phyloP scores from a whole-genome alignment of 371 early-diverging fungal genomes.

The Circinella umbellata region DNA sequence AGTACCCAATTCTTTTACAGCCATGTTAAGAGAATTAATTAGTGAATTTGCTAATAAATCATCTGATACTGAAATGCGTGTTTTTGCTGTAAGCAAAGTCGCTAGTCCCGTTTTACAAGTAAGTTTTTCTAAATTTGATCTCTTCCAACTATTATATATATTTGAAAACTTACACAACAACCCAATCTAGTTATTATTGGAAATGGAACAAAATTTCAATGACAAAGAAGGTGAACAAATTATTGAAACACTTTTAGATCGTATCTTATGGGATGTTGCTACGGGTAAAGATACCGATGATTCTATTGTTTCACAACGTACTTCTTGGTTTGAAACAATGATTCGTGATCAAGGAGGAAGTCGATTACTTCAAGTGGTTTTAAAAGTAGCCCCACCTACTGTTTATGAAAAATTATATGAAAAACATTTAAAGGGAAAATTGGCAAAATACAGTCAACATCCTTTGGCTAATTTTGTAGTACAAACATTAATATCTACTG shows the following conservation, averaged over 20 bases:
- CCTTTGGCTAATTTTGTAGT: slow-evolving; percentile 85
- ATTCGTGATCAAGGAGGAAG: slow-evolving; percentile 69
- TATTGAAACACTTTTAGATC: slow-evolving; percentile 63
- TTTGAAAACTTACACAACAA: background rate
- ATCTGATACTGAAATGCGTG: slow-evolving; percentile 62
- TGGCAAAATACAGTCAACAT: slow-evolving; percentile 69
- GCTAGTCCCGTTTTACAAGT: slow-evolving; percentile 83
- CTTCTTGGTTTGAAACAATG: slow-evolving; percentile 63
- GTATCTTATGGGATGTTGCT: slow-evolving; percentile 67
- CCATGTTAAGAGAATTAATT: slow-evolving; percentile 61
- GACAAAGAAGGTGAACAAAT: slow-evolving; percentile 51
- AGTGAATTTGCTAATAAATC: slow-evolving; percentile 57
- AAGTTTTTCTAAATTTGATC: too few relatives aligned
- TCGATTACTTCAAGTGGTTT: slow-evolving; percentile 68
- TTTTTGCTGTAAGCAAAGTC: slow-evolving; percentile 66
- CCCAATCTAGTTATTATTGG: slow-evolving; percentile 47
- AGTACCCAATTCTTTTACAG: slow-evolving; percentile 68
- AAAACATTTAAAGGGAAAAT: slow-evolving; percentile 64
- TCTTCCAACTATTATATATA: too few relatives aligned
- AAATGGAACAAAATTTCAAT: slow-evolving; percentile 33
- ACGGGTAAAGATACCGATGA: slow-evolving; percentile 44
- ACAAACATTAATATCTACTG: slow-evolving; percentile 71
- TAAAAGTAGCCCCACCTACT: slow-evolving; percentile 59
- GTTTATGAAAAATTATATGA: slow-evolving; percentile 72
- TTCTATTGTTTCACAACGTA: slow-evolving; percentile 36